These are phyloP conservation scores for Herpetomonas tarakana DNA, from an alignment of 208 protist genomes.

Conservation along the genomic window DNA sequence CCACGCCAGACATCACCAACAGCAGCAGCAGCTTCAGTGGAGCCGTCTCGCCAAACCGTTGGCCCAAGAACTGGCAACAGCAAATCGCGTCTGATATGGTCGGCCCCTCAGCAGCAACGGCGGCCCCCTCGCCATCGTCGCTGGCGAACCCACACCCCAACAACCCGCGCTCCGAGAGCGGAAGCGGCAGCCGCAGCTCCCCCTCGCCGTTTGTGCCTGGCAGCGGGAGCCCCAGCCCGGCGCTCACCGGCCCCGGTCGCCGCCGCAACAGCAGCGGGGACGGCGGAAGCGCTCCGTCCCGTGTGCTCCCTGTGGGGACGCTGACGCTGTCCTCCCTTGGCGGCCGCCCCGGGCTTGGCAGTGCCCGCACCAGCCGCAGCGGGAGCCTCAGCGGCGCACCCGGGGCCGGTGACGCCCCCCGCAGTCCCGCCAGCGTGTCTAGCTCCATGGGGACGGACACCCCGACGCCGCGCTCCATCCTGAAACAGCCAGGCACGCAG, in stretches of 20 bases:
- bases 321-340: neutral
- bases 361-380: neutral
- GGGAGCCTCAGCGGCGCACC: neutral
- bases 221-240: neutral
- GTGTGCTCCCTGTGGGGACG: neutral
- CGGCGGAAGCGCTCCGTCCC: neutral
- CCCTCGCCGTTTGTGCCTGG: neutral
- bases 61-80: neutral
- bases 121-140: no score
- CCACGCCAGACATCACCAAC: neutral
- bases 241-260: neutral
- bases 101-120: no score
- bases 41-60: neutral
- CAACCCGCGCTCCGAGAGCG: neutral
- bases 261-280: neutral
- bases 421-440: conserved; percentile 20
- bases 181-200: neutral
- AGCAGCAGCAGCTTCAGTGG: neutral
- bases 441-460: conserved; percentile 20
- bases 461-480: conserved; percentile 30
- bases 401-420: conserved; percentile 2
- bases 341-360: neutral
- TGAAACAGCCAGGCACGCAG: conserved; percentile 16
- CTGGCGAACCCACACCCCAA: no score
- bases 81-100: neutral